These are phyloP conservation scores for Trametes sanguinea DNA, from an alignment of 768 basidiomycete species.

Conservation along the genomic window DNA sequence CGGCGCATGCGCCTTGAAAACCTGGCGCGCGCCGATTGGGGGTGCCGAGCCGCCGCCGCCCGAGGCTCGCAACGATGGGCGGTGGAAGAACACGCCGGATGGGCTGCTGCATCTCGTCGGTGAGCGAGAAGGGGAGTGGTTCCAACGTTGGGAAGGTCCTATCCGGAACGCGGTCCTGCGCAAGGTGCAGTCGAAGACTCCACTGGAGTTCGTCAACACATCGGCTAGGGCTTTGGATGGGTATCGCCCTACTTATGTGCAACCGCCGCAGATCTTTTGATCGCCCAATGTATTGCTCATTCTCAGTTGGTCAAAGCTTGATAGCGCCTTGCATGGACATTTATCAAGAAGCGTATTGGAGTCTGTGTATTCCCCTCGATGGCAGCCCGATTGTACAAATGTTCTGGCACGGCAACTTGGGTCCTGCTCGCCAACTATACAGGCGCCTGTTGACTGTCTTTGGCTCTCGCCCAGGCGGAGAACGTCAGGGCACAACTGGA, in stretches of 20 bases:
- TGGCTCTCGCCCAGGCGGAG: no score
- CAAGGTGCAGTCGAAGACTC: constrained; percentile 16
- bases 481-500: no score
- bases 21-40: constrained; percentile 25
- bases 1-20: constrained; percentile 72
- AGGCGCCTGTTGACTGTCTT: no score
- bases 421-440: no score
- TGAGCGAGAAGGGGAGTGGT: constrained; percentile 76
- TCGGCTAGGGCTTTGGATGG: constrained; percentile 34
- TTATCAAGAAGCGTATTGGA: no score
- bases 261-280: neutral
- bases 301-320: no score
- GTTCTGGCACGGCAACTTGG: no score
- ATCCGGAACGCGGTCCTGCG: constrained; percentile 60
- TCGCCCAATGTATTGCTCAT: neutral
- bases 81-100: constrained; percentile 32
- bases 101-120: constrained; percentile 50
- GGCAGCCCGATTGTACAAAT: no score
- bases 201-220: constrained; percentile 23
- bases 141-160: constrained; percentile 70
- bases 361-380: no score
- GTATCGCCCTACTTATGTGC: constrained; percentile 25
- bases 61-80: constrained; percentile 8
- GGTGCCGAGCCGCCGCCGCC: constrained; percentile 3
- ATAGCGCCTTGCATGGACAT: no score